Percentiles rank a stretch among this genome's conserved stretches.
These are phyloP conservation scores for Lumnitzera racemosa DNA, from an alignment of 345 rosid species.

Conservation along the genomic window DNA sequence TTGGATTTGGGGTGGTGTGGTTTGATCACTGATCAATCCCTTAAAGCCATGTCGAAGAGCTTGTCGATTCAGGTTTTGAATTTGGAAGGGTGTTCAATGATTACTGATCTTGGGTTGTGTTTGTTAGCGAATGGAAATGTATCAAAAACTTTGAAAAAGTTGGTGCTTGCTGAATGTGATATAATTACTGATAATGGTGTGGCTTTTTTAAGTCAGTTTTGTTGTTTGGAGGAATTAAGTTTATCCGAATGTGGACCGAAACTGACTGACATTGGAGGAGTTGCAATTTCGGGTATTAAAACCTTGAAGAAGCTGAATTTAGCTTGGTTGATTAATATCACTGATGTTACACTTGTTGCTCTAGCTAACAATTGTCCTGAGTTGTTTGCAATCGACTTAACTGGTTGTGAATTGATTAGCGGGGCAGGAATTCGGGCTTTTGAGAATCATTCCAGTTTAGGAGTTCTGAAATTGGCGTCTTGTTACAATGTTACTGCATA, in stretches of 20 bases:
- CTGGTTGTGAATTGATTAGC: conserved; percentile 35
- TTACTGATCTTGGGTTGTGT: conserved; percentile 28
- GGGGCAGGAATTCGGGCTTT: conserved; percentile 30
- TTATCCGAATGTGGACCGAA: conserved; percentile 38
- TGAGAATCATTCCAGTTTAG: conserved; percentile 20
- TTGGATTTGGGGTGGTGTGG: conserved; percentile 35
- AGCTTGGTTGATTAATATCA: conserved; percentile 37
- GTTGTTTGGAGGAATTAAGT: conserved; percentile 39
- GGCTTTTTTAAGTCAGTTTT: conserved; percentile 19
- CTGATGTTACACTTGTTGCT: conserved; percentile 25
- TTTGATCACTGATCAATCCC: conserved; percentile 26
- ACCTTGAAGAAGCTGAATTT: conserved; percentile 27
- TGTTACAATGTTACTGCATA: conserved; percentile 14
- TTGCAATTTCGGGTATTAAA: conserved; percentile 20
- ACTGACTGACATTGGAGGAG: conserved; percentile 32
- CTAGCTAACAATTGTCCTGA: conserved; percentile 24
- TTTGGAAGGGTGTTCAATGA: conserved; percentile 28
- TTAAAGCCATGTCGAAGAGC: conserved; percentile 21
- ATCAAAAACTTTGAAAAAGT: conserved; percentile 23
- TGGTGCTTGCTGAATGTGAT: conserved; percentile 34
- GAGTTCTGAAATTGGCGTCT: conserved; percentile 24
- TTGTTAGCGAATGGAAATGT: conserved; percentile 23
- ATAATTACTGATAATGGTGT: conserved; percentile 31
- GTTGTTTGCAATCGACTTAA: conserved; percentile 28
- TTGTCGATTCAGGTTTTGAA: conserved; percentile 21